phyloP scores from a whole-genome alignment of 176 grass and related monocot species.

The Melocanna baccifera region DNA sequence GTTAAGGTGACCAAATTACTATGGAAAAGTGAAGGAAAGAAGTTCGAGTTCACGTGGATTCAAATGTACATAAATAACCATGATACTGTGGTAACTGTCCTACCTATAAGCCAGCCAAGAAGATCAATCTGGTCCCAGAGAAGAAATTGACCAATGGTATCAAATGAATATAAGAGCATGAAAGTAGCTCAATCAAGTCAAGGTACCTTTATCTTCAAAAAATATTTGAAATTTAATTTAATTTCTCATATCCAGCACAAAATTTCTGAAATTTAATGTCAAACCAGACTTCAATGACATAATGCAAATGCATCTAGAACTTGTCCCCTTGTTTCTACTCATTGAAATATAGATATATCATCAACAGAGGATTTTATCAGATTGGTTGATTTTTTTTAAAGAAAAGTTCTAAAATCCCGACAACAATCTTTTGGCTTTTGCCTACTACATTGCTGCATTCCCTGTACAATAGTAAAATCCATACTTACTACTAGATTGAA shows the following conservation, averaged over 20 bases:
- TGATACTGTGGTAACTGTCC: too few relatives aligned
- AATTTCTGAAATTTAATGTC: neutral
- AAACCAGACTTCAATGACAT: neutral
- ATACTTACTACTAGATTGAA: neutral
- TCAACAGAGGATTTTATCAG: neutral
- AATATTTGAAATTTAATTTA: neutral
- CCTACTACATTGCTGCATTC: neutral
- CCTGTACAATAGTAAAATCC: neutral
- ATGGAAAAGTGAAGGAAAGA: neutral
- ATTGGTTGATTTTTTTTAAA: neutral
- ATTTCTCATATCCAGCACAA: neutral
- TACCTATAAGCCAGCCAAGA: neutral
- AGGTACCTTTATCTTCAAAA: neutral
- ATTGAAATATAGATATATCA: neutral
- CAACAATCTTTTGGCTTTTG: neutral
- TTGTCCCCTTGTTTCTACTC: neutral
- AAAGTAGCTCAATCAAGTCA: neutral
- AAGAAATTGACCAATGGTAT: neutral
- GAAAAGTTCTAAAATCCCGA: neutral
- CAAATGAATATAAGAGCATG: neutral
- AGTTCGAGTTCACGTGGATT: neutral
- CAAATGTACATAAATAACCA: slow-evolving; percentile 3
- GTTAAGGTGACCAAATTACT: neutral
- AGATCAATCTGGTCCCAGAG: neutral
- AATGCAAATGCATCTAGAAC: neutral